Evolutionary conservation across 805 yeast genomes (phyloP).

Genomic region (Pichia scutulata): DNA sequence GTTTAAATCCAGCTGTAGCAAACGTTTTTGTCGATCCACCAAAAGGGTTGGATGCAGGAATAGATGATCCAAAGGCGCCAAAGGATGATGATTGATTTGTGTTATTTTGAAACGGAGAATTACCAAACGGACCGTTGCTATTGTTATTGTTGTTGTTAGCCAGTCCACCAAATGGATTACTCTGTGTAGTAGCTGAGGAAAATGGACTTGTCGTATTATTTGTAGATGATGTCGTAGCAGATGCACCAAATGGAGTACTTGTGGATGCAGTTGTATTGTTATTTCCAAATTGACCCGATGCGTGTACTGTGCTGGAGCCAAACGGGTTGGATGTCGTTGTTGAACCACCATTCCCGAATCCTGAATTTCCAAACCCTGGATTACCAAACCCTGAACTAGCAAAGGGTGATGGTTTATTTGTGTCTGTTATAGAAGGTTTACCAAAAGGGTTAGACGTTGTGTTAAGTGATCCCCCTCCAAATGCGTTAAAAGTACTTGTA

Average conservation of each 20-base stretch:
- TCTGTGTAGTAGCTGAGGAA: background rate
- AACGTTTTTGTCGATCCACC: background rate
- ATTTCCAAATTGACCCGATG: conserved; percentile 8
- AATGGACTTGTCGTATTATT: conserved; percentile 8
- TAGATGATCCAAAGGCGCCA: conserved; percentile 13
- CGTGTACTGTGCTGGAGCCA: background rate
- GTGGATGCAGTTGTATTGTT: background rate
- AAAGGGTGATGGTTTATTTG: conserved; percentile 1
- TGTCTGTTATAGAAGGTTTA: background rate
- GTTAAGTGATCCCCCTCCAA: conserved; percentile 15
- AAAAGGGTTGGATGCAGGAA: conserved; percentile 16
- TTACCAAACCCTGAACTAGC: background rate
- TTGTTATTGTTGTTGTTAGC: background rate
- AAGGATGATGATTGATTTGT: background rate
- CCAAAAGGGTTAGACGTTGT: background rate
- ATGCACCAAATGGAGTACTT: conserved; percentile 10
- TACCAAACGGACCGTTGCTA: background rate
- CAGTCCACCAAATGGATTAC: background rate
- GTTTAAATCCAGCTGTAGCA: conserved; percentile 10
- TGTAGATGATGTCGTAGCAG: background rate
- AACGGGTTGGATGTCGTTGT: background rate
- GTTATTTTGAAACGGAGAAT: background rate
- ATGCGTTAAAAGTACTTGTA: conserved; percentile 11
- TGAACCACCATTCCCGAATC: conserved; percentile 8
- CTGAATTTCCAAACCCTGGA: conserved; percentile 8